Base-by-base conservation (phyloP, 2,329 filamentous ascomycete genomes). In the Xylariaceae sp. region DNA sequence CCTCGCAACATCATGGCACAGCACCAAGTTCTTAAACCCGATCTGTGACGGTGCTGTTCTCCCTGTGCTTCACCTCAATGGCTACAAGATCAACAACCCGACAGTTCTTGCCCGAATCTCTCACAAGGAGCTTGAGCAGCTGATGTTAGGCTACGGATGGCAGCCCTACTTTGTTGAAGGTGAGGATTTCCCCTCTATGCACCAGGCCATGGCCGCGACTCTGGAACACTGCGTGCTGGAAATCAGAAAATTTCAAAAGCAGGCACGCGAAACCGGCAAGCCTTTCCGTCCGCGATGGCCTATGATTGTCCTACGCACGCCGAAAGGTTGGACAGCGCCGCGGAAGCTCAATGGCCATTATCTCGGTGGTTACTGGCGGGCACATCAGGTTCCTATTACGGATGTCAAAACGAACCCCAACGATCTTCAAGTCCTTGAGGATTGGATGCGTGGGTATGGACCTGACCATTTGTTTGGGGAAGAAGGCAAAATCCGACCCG, bases 1-100 rank as follows among this genome's bases (percentile, higher is more conserved):
- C 16, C 70, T 90, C 37, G 86, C 86, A 21, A 88, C 86, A 1
- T 83, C 83, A 45, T 91, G 86, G 86, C 86, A 91, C 67, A 86
- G 83, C 66, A 90, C 78, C 60, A 91, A 91, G 64, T 90, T 89
- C 67, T 74, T 91, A 53, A 89, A 90, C 61, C 86, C 86, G 4
- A 84, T 87, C 55, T 83, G 78, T 0, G 86, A 90, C 57, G 86
- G 86, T 22, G 86, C 85, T 29, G 86, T 91, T 6, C 73, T 91
- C 2, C 86, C 86, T 0, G 81, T 91, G 5, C 74, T 91, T 10
- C 85, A 91, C 64, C 73, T 91, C 25, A 91, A 91, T 57, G 86
- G 86, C 37, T 91, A 90, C 75, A 91, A 91, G 73, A 90, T 90
- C 71, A 87, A 88, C 71, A 88, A 88, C 65, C 85, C 85, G 7